A percentile compares a stretch with the other conserved stretches of the same genome.
Evolutionary conservation across 441 rosid species (phyloP).

Genomic region (Biscutella laevigata): DNA sequence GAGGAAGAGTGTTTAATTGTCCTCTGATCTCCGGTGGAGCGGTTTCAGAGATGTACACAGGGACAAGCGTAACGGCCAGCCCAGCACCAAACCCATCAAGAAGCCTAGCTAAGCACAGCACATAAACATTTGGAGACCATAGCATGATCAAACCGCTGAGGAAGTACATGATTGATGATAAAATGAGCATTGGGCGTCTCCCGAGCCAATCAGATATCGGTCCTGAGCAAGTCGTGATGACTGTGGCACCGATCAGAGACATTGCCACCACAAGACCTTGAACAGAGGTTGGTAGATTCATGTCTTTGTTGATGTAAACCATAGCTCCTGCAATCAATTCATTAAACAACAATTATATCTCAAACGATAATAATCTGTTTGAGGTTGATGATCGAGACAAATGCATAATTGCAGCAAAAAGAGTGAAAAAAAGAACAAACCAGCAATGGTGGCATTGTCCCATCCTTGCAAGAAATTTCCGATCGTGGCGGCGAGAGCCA

Average conservation of each 20-base stretch:
- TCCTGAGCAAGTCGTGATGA: conserved; percentile 65
- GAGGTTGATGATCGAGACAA: neutral
- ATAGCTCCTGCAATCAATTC: conserved; percentile 44
- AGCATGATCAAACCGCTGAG: conserved; percentile 58
- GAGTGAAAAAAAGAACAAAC: conserved; percentile 27
- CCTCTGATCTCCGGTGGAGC: conserved; percentile 75
- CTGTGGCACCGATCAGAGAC: conserved; percentile 67
- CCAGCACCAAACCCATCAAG: conserved; percentile 70
- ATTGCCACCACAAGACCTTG: conserved; percentile 77
- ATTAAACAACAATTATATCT: neutral
- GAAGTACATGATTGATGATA: conserved; percentile 51
- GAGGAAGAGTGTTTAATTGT: conserved; percentile 60
- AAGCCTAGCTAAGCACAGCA: conserved; percentile 55
- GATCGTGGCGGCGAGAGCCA: conserved; percentile 63
- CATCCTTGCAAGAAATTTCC: conserved; percentile 81
- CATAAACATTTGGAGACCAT: conserved; percentile 70
- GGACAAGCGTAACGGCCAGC: conserved; percentile 63
- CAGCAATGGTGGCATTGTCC: conserved; percentile 87
- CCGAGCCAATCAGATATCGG: conserved; percentile 66
- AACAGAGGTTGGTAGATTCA: conserved; percentile 40
- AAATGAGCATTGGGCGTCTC: conserved; percentile 66
- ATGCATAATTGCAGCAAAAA: neutral
- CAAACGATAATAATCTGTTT: neutral
- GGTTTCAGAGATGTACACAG: conserved; percentile 62
- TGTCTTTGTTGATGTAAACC: conserved; percentile 52